Evolutionary conservation across 1,139 yeast species (phyloP).

Genomic region (Hyphopichia pseudoburtonii): DNA sequence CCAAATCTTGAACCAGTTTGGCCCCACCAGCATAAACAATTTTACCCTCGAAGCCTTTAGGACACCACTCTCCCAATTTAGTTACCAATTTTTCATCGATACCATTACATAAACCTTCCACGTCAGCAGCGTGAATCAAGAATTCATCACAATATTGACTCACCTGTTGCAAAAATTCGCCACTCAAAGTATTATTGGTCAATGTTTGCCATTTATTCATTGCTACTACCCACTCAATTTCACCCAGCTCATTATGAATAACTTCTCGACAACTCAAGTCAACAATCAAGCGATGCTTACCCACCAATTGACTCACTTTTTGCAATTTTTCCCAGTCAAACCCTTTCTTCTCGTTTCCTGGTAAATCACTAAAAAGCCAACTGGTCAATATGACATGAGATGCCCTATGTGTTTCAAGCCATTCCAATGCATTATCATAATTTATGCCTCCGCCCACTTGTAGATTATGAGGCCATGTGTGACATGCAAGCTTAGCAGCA

Average conservation of each 20-base stretch:
- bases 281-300: conserved; percentile 71
- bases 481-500: conserved; percentile 77
- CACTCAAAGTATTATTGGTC: conserved; percentile 59
- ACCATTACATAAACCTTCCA: conserved; percentile 93
- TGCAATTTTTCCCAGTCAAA: conserved; percentile 58
- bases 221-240: conserved; percentile 78
- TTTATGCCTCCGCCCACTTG: conserved; percentile 96
- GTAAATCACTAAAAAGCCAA: conserved; percentile 67
- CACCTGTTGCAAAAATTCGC: conserved; percentile 53
- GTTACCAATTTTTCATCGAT: conserved; percentile 77
- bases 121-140: conserved; percentile 96
- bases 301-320: conserved; percentile 50
- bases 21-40: conserved; percentile 98
- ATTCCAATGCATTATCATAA: conserved; percentile 63
- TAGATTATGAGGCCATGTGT: conserved; percentile 68
- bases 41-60: conserved; percentile 54
- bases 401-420: conserved; percentile 69
- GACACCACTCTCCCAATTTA: conserved; percentile 77
- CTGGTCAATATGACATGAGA: conserved; percentile 89
- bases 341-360: conserved; percentile 33
- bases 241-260: conserved; percentile 28
- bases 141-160: conserved; percentile 78
- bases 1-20: conserved; percentile 64
- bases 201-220: conserved; percentile 97
- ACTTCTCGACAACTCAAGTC: conserved; percentile 85